These are phyloP conservation scores for Populus nigra DNA, from an alignment of 345 rosid genomes.

Conservation along the genomic window DNA sequence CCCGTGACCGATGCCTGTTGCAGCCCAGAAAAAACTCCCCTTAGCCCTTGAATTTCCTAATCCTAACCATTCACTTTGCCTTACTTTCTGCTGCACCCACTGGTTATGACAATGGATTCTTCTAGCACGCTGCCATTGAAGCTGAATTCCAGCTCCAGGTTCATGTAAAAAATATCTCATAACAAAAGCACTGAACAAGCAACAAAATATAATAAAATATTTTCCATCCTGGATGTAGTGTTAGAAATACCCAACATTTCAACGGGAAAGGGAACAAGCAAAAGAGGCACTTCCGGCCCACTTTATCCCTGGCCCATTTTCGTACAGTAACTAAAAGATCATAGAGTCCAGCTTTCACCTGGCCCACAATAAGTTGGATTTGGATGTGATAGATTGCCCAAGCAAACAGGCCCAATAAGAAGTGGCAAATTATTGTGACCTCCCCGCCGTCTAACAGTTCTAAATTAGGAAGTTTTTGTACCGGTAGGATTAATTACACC, in stretches of 20 bases:
- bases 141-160: background rate
- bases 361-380: background rate
- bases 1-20: background rate
- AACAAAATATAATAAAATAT: background rate
- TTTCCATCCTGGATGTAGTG: background rate
- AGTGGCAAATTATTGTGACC: background rate
- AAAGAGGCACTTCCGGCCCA: background rate
- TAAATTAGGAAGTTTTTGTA: too few species aligned
- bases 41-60: background rate
- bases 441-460: too few species aligned
- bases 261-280: background rate
- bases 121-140: background rate
- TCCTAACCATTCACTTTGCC: background rate
- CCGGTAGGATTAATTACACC: background rate
- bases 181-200: background rate
- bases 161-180: background rate
- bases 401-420: background rate
- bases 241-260: background rate
- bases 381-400: background rate
- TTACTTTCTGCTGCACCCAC: background rate
- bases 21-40: background rate
- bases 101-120: background rate
- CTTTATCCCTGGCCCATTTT: background rate
- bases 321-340: background rate
- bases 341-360: background rate